These are phyloP conservation scores for Pythium coloratum DNA, from an alignment of 352 stramenopile species.

Conservation along the genomic window DNA sequence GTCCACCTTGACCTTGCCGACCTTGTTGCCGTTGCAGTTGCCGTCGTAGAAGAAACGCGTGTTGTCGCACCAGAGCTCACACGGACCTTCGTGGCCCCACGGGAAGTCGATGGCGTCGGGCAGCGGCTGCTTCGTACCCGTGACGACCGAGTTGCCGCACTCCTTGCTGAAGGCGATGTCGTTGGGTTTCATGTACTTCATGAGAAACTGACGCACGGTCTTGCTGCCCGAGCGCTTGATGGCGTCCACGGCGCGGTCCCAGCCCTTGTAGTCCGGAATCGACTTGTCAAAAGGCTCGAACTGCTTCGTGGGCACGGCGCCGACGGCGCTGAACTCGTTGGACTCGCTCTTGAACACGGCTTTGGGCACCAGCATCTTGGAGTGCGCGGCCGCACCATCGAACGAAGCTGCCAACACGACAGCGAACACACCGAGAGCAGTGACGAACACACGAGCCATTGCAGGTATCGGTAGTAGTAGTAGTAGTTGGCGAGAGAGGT, in stretches of 20 bases:
- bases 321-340: slow-evolving; percentile 17
- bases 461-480: not conserved
- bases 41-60: slow-evolving; percentile 14
- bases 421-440: slow-evolving; percentile 4
- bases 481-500: not conserved
- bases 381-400: slow-evolving; percentile 10
- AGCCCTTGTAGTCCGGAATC: slow-evolving; percentile 14
- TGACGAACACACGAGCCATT: slow-evolving; percentile 8
- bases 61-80: slow-evolving; percentile 23
- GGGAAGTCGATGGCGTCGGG: slow-evolving; percentile 18
- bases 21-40: slow-evolving; percentile 22
- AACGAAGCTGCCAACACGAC: not conserved
- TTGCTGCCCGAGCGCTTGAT: slow-evolving; percentile 18
- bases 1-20: slow-evolving; percentile 18
- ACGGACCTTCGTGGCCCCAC: slow-evolving; percentile 12
- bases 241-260: slow-evolving; percentile 4
- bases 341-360: slow-evolving; percentile 15
- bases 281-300: slow-evolving; percentile 10
- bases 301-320: slow-evolving; percentile 11
- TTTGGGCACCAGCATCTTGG: slow-evolving; percentile 19
- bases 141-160: slow-evolving; percentile 17
- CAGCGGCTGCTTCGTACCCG: slow-evolving; percentile 16
- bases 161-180: slow-evolving; percentile 10
- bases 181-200: slow-evolving; percentile 19
- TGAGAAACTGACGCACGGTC: slow-evolving; percentile 22